Percentiles rank a stretch among this genome's conserved stretches.
These are phyloP conservation scores for Halophytophthora batemanensis DNA, from an alignment of 352 stramenopile genomes.

Conservation along the genomic window DNA sequence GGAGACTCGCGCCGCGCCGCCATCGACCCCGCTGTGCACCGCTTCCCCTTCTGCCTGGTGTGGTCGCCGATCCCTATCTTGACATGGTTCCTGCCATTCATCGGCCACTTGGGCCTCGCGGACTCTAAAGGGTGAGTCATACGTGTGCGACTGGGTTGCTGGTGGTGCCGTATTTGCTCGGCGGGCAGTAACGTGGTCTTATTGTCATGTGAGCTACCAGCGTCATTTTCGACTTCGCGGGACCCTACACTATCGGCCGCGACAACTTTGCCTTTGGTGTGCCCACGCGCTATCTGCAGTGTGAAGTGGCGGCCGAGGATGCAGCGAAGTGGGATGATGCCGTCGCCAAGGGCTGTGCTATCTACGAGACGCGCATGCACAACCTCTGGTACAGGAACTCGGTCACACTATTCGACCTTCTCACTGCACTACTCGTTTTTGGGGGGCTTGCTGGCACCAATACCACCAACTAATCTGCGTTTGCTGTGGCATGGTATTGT, in stretches of 20 bases:
- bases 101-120: conserved; percentile 94
- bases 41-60: conserved; percentile 91
- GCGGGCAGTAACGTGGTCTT: too few species aligned
- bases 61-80: conserved; percentile 90
- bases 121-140: conserved; percentile 70
- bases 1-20: conserved; percentile 1
- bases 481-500: not conserved
- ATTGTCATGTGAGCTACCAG: conserved; percentile 31
- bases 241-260: conserved; percentile 90
- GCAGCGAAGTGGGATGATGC: conserved; percentile 88
- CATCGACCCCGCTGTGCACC: conserved; percentile 37
- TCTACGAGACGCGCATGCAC: conserved; percentile 95
- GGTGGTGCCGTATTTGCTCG: too few species aligned
- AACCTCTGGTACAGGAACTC: conserved; percentile 81
- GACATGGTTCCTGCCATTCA: conserved; percentile 94
- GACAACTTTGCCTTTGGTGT: conserved; percentile 88
- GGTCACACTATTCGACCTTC: not conserved
- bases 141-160: too few species aligned
- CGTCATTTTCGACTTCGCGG: conserved; percentile 95
- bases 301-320: conserved; percentile 38
- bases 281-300: conserved; percentile 89
- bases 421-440: not conserved
- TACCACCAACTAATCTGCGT: not conserved
- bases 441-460: not conserved
- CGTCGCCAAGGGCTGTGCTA: conserved; percentile 81